Evolutionary conservation across 164 flowering plant genomes (phyloP), one percentile per base, ranked within the genome.

Genomic region (Magnolia changhungtana): DNA sequence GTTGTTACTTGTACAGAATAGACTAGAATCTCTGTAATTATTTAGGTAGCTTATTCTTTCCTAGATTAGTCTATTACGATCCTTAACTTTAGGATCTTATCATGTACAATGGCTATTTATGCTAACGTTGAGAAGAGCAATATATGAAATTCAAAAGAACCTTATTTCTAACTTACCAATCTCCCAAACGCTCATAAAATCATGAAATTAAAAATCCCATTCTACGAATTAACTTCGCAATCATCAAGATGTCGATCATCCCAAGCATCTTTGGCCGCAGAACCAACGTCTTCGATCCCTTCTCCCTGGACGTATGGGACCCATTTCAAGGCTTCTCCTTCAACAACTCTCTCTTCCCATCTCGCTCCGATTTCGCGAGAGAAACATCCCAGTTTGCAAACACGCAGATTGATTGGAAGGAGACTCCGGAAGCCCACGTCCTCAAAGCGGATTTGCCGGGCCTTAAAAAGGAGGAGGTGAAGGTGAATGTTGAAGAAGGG

Each of bases 391-490:
- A 77, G 6, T 61, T 83, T 7, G 83, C 76, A 3, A 75, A 72
- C 72, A 66, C 82, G 1, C 64, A 70, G 8, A 72, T 85, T 19
- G 88, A 86, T 16, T 86, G 88, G 88, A 84, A 80, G 75, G 86
- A 86, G 52, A 86, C 86, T 27, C 81, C 82, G 3, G 81, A 82
- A 65, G 85, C 83, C 1, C 88, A 86, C 49, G 66, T 86, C 27
- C 84, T 84, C 85, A 86, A 79, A 50, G 86, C 82, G 2, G 85
- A 86, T n/a, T 71, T 86, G 0, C 88, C 88, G 11, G 88, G 87
- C 19, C 20, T 85, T 5, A 85, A 74, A 63, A 85, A 81, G 74
- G 87, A 83, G 29, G 84, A 83, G 66, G 83, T 83, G 77, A 82
- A 81, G 75, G 88, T 85, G 66, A 83, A 85, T 55, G 82, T 85